Base-by-base conservation (phyloP, 768 basidiomycete species). In the Mycena floridula region DNA sequence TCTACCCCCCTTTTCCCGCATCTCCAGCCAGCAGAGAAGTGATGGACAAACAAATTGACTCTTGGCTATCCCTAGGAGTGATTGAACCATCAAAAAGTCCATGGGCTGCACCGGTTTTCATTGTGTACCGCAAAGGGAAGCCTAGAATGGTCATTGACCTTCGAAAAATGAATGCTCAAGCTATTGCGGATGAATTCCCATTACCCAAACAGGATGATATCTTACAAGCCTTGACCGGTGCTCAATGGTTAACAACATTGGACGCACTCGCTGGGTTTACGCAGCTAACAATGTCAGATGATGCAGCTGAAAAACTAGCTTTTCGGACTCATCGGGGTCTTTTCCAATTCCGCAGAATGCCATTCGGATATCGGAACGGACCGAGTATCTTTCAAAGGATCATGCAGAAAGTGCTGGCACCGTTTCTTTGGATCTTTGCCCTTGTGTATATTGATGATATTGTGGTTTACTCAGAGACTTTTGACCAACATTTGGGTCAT, bases 61-160 rank as follows among this genome's bases (percentile, higher is more conserved):
- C 50, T 0, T 70, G 66, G 66, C 48, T 70, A 7, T 40, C 54
- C 13, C 44, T 53, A 3, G 67, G 57, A 1, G 63, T 73, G 0
- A 70, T 73, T 16, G 66, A 73, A 42, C 61, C 60, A 0, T 70
- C 68, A 0, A 43, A 48, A 2, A 69, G 69, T 45, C 70, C 67
- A 0, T 74, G 64, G 63, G 60, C 37, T 0, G 58, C 57, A 0
- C 64, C 61, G 0, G 56, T 55, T 1, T 50, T 63, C 11, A 66
- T 69, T 7, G 63, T 61, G 0, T 70, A 70, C 43, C 46, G 62
- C 1, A 68, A 70, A 30, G 49, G 52, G 0, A 71, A 71, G 44
- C 59, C 67, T 0, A 50, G 64, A 1, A 50, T 72, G 36, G 61
- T 59, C 7, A 54, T 70, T 7, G 66, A 70, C 41, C 62, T 63